phyloP scores from a whole-genome alignment of 2,329 filamentous ascomycete genomes.

The Ceratocystis colombiana region DNA sequence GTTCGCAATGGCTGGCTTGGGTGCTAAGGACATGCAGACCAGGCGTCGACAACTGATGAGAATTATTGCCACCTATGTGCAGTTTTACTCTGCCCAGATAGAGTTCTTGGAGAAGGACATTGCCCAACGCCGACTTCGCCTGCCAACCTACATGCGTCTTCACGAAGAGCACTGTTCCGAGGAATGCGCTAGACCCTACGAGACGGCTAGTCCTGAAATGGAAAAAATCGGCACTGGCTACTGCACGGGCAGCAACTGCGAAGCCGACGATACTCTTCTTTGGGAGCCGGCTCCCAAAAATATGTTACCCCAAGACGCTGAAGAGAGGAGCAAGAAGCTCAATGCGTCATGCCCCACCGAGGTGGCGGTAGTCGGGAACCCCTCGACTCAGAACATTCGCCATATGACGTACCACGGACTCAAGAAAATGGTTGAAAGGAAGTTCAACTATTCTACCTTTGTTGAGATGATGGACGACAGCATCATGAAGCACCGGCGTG shows the following conservation, averaged over 20 bases:
- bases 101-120: not conserved
- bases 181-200: not conserved
- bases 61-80: not conserved
- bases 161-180: not conserved
- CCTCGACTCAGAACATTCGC: not conserved
- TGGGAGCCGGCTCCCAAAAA: not conserved
- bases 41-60: not conserved
- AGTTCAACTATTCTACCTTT: not conserved
- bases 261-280: not conserved
- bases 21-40: not conserved
- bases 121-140: not conserved
- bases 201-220: not conserved
- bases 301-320: not conserved
- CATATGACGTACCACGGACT: constrained; percentile 1
- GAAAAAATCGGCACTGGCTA: not conserved
- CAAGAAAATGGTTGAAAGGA: not conserved
- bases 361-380: not conserved
- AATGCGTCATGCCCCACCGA: not conserved
- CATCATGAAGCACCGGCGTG: not conserved
- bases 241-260: not conserved
- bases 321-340: not conserved
- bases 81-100: not conserved
- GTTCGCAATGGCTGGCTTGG: not conserved
- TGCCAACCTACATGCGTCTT: not conserved
- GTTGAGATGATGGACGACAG: not conserved